Conservation (phyloP, 805 yeast species). For the Candida awuae region DNA sequence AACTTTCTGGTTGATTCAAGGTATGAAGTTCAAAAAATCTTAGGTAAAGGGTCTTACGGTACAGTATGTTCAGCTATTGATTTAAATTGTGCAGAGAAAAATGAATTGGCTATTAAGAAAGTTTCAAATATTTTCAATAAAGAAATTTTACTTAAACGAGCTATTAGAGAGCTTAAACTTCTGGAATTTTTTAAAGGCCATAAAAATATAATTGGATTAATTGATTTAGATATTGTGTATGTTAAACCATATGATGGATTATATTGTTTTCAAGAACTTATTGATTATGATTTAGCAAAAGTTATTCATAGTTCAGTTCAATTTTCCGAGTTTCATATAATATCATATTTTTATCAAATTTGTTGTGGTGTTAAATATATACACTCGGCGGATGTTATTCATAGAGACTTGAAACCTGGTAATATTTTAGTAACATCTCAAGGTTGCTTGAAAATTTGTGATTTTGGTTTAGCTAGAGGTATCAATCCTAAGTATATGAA, state of each 20-base stretch:
- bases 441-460: conserved; percentile 81
- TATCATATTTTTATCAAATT: conserved; percentile 69
- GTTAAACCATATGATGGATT: conserved; percentile 72
- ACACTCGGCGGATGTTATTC: conserved; percentile 88
- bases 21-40: conserved; percentile 46
- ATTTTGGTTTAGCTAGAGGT: conserved; percentile 89
- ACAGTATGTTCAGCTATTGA: conserved; percentile 72
- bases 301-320: conserved; percentile 74
- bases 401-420: conserved; percentile 88
- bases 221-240: conserved; percentile 66
- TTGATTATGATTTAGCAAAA: conserved; percentile 71
- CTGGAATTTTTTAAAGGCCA: conserved; percentile 84
- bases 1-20: conserved; percentile 56
- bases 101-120: conserved; percentile 67
- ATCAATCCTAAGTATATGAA: conserved; percentile 31
- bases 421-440: conserved; percentile 69
- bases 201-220: conserved; percentile 63
- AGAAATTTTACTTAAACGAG: conserved; percentile 65
- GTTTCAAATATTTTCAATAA: conserved; percentile 61
- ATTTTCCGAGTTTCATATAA: conserved; percentile 77
- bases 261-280: conserved; percentile 80
- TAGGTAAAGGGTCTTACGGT: conserved; percentile 86
- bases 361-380: conserved; percentile 81
- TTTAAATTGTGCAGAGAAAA: conserved; percentile 30
- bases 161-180: conserved; percentile 73